Evolutionary conservation across 306 rosid genomes (phyloP).

Genomic region (Fragaria ananassa): DNA sequence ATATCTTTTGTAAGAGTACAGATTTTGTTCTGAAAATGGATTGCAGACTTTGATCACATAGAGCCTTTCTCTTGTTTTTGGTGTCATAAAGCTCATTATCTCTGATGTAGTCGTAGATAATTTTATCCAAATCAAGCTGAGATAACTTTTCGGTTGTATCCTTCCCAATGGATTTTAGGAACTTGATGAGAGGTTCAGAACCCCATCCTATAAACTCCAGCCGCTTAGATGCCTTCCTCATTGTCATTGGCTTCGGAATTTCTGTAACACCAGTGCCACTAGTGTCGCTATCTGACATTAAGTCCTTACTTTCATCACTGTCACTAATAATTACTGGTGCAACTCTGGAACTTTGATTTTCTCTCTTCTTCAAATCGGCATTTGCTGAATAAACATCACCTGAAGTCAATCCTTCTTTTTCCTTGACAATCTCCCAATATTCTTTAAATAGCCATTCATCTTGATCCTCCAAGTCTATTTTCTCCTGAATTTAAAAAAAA

Average conservation of each 20-base stretch:
- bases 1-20: constrained; percentile 24
- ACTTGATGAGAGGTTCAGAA: constrained; percentile 55
- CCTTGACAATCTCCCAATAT: constrained; percentile 70
- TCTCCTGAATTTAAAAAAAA: constrained; percentile 40
- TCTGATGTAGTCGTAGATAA: constrained; percentile 46
- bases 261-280: background rate
- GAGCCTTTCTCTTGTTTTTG: constrained; percentile 35
- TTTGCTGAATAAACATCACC: constrained; percentile 28
- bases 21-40: constrained; percentile 47
- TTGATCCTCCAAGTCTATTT: constrained; percentile 44
- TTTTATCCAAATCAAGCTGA: constrained; percentile 27
- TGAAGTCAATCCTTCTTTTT: constrained; percentile 45
- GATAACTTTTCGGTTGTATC: constrained; percentile 38
- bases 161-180: constrained; percentile 58
- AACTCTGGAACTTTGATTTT: background rate
- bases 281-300: constrained; percentile 10
- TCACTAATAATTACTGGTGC: constrained; percentile 5
- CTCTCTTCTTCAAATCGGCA: constrained; percentile 13
- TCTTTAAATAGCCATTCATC: constrained; percentile 75
- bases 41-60: constrained; percentile 48
- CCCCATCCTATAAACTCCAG: constrained; percentile 48
- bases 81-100: constrained; percentile 45
- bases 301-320: constrained; percentile 22
- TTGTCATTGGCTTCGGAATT: constrained; percentile 10
- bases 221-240: constrained; percentile 25